Evolutionary conservation across 1,284 basidiomycete species (phyloP).

Genomic region (Kalmanozyma brasiliensis): DNA sequence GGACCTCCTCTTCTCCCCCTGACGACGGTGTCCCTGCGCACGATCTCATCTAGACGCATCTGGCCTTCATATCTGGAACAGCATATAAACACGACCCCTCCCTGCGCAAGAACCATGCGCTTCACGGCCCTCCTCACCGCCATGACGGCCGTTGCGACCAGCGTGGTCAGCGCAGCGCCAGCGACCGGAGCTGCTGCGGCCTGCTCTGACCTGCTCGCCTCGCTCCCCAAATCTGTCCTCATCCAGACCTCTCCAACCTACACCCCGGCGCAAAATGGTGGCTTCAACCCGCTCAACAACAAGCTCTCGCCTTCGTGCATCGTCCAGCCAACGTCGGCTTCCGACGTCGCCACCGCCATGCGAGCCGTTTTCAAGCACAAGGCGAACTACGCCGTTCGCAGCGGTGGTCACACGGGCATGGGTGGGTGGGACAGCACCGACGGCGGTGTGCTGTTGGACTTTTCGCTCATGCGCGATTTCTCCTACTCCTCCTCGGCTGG

Average conservation of each 20-base stretch:
- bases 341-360: conserved; percentile 15
- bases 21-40: too few relatives aligned
- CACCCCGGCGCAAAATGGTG: conserved; percentile 1
- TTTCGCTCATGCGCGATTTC: conserved; percentile 30
- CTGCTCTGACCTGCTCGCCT: conserved; percentile 2
- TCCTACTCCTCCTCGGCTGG: conserved; percentile 2
- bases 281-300: conserved; percentile 41
- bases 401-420: conserved; percentile 53
- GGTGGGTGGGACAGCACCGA: conserved; percentile 33
- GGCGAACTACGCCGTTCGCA: conserved; percentile 42
- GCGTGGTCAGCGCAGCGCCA: neutral
- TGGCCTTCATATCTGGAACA: neutral
- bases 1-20: too few relatives aligned
- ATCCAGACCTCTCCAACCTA: conserved; percentile 17
- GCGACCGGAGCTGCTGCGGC: neutral
- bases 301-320: conserved; percentile 27
- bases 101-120: neutral
- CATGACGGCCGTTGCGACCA: too few relatives aligned
- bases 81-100: neutral
- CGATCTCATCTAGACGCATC: too few relatives aligned
- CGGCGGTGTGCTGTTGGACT: conserved; percentile 40
- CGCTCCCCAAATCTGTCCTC: neutral
- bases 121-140: neutral
- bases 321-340: conserved; percentile 19
- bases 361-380: conserved; percentile 11